A percentile compares a stretch with the other conserved stretches of the same genome.
Conservation (phyloP, 2,329 filamentous ascomycete genomes). For the Hypocreales sp. region DNA sequence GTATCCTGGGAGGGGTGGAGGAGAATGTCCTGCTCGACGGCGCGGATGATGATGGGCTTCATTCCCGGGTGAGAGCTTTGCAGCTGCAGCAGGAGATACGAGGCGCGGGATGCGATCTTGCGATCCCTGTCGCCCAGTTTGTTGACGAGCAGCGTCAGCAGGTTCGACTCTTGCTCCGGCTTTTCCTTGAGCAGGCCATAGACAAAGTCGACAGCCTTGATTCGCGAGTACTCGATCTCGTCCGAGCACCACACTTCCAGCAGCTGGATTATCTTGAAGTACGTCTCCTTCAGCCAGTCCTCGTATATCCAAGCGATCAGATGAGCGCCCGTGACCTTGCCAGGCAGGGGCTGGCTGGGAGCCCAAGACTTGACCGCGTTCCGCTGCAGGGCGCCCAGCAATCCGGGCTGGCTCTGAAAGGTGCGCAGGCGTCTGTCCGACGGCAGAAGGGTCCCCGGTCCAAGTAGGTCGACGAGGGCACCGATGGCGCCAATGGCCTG, state of each 20-base stretch:
- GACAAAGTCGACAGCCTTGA: constrained; percentile 76
- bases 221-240: constrained; percentile 86
- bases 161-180: constrained; percentile 90
- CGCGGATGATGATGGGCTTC: constrained; percentile 75
- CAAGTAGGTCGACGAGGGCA: constrained; percentile 86
- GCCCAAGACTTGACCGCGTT: constrained; percentile 45
- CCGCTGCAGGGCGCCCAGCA: constrained; percentile 56
- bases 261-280: constrained; percentile 84
- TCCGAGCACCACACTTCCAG: constrained; percentile 89
- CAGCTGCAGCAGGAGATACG: constrained; percentile 84
- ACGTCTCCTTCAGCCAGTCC: constrained; percentile 86
- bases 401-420: constrained; percentile 65
- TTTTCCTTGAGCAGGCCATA: constrained; percentile 88
- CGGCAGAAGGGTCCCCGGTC: constrained; percentile 74
- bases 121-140: constrained; percentile 91
- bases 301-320: constrained; percentile 84
- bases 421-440: constrained; percentile 63
- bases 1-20: constrained; percentile 76
- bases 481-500: constrained; percentile 87
- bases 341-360: constrained; percentile 53
- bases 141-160: constrained; percentile 82
- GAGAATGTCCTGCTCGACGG: constrained; percentile 75
- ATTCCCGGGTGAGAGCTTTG: constrained; percentile 82
- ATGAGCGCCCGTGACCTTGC: constrained; percentile 58
- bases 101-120: constrained; percentile 88